Percentiles rank a stretch among this genome's conserved stretches.
phyloP scores from a whole-genome alignment of 2,329 filamentous ascomycete species.

The Botrytis pseudocinerea region DNA sequence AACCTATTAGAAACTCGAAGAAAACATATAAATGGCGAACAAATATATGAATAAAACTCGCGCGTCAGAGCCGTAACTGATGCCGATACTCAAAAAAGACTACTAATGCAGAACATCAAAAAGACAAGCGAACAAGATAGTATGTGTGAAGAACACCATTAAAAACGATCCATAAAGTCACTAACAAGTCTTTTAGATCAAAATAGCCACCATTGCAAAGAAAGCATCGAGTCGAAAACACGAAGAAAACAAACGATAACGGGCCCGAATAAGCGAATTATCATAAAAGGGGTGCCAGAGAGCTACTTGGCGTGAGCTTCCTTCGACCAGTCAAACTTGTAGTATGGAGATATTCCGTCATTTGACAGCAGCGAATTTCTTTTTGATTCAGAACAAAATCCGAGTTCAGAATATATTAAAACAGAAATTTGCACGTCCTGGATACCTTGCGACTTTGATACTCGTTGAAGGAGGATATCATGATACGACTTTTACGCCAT shows the following conservation, averaged over 20 bases:
- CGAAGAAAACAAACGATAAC: not conserved
- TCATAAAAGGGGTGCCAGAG: not conserved
- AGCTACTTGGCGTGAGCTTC: not conserved
- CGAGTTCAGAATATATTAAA: rapidly evolving
- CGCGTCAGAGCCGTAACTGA: not conserved
- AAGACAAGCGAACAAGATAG: not conserved
- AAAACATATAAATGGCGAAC: not conserved
- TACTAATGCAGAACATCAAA: not conserved
- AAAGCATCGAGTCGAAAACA: not conserved
- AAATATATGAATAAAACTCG: rapidly evolving
- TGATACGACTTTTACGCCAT: rapidly evolving
- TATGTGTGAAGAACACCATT: not conserved
- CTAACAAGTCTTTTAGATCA: not conserved
- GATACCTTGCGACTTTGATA: rapidly evolving
- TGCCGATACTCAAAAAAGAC: not conserved
- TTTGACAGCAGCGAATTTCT: rapidly evolving
- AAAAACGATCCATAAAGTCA: rapidly evolving
- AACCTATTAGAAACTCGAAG: too few relatives aligned
- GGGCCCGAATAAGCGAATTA: not conserved
- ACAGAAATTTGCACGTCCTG: rapidly evolving
- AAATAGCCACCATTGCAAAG: not conserved
- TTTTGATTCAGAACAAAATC: not conserved
- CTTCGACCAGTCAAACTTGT: not conserved
- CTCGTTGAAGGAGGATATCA: not conserved
- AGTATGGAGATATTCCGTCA: not conserved